phyloP scores from a whole-genome alignment of 163 green algal species.

The Prototheca wickerhamii region DNA sequence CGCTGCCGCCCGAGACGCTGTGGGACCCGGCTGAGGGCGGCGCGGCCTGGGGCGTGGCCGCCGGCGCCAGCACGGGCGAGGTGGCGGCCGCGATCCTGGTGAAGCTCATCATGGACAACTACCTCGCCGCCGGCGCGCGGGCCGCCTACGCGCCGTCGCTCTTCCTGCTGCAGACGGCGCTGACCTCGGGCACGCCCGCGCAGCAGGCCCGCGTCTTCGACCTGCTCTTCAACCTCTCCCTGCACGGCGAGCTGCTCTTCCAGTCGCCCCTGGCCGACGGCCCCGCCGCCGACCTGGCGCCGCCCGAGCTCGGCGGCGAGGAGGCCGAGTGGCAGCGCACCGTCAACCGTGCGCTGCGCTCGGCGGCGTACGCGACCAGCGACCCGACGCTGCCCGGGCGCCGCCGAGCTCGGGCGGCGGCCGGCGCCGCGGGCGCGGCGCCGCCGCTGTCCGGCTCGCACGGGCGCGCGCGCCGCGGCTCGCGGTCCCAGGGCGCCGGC shows the following conservation, averaged over 20 bases:
- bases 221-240: conserved; percentile 62
- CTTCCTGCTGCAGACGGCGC: conserved; percentile 45
- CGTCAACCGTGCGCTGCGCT: conserved; percentile 2
- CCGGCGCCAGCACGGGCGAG: conserved; percentile 15
- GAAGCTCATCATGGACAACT: conserved; percentile 71
- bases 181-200: conserved; percentile 5
- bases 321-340: conserved; percentile 10
- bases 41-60: neutral
- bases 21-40: conserved; percentile 7
- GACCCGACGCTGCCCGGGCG: too few relatives aligned
- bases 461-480: neutral
- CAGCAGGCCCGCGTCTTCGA: conserved; percentile 51
- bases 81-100: conserved; percentile 53
- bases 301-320: conserved; percentile 5
- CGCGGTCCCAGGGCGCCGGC: neutral
- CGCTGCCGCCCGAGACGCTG: neutral
- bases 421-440: neutral
- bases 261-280: neutral
- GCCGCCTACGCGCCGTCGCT: conserved; percentile 46
- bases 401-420: too few relatives aligned
- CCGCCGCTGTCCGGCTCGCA: neutral
- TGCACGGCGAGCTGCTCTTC: conserved; percentile 54
- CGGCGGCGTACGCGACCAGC: neutral
- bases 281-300: conserved; percentile 9
- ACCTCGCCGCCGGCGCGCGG: conserved; percentile 34